phyloP scores from a whole-genome alignment of 2,329 filamentous ascomycete genomes.

The Exophiala calicioides region DNA sequence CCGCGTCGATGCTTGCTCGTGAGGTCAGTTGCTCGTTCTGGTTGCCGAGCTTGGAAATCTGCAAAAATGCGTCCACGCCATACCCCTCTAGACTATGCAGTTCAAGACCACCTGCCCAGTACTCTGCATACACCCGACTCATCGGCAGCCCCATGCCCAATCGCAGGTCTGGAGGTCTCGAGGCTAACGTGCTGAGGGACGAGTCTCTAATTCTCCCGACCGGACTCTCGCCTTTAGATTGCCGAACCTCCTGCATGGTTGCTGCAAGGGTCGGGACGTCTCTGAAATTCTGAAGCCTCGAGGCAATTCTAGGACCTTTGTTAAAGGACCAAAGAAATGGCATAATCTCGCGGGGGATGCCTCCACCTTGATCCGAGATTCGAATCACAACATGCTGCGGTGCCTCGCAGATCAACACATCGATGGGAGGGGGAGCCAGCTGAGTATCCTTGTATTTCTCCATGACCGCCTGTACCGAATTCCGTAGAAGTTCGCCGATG shows the following conservation, averaged over 20 bases:
- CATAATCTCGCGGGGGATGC: slow-evolving; percentile 79
- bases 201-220: slow-evolving; percentile 50
- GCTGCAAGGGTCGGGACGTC: slow-evolving; percentile 89
- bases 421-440: slow-evolving; percentile 72
- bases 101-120: slow-evolving; percentile 92
- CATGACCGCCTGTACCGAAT: slow-evolving; percentile 89
- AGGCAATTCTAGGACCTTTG: slow-evolving; percentile 79
- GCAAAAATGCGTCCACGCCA: slow-evolving; percentile 91
- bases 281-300: slow-evolving; percentile 78
- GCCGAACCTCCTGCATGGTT: slow-evolving; percentile 74
- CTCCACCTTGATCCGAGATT: slow-evolving; percentile 92
- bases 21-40: slow-evolving; percentile 93
- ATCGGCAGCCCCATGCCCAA: slow-evolving; percentile 92
- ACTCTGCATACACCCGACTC: slow-evolving; percentile 92
- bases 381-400: slow-evolving; percentile 94
- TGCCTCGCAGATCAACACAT: slow-evolving; percentile 92
- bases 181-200: slow-evolving; percentile 77
- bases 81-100: slow-evolving; percentile 93
- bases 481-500: slow-evolving; percentile 88
- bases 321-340: slow-evolving; percentile 96
- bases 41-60: slow-evolving; percentile 94
- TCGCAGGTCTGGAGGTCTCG: slow-evolving; percentile 79
- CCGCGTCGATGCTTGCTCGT: slow-evolving; percentile 73
- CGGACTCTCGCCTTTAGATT: slow-evolving; percentile 23
- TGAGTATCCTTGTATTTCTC: slow-evolving; percentile 63